These are phyloP conservation scores for Ceratopteris richardii DNA, from an alignment of 75 land plant genomes.

Conservation along the genomic window DNA sequence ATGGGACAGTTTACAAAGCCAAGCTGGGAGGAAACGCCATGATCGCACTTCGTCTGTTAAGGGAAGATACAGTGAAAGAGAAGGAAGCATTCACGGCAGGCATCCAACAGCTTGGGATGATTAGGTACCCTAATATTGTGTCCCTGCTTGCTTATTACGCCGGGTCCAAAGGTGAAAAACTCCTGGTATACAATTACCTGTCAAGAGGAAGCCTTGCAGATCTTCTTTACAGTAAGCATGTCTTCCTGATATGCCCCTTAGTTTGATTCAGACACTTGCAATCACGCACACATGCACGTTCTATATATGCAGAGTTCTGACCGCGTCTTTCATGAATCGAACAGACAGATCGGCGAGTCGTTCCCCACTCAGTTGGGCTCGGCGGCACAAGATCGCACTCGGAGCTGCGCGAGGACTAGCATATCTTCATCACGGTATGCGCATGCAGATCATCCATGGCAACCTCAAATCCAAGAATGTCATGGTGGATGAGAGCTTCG, in stretches of 20 bases:
- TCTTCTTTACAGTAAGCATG: conserved; percentile 48
- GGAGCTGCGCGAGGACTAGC: conserved; percentile 60
- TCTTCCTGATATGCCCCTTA: too few relatives aligned
- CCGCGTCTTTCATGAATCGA: too few relatives aligned
- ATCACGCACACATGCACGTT: too few relatives aligned
- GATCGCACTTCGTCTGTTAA: conserved; percentile 54
- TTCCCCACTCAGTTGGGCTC: conserved; percentile 41
- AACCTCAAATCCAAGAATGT: conserved; percentile 81
- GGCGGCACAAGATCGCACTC: conserved; percentile 39
- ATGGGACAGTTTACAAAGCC: conserved; percentile 74
- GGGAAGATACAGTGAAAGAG: conserved; percentile 45
- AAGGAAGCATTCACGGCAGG: conserved; percentile 25
- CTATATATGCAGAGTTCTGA: too few relatives aligned
- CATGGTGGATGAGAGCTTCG: conserved; percentile 38
- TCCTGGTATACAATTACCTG: conserved; percentile 63
- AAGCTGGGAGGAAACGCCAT: conserved; percentile 23
- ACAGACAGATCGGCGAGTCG: conserved; percentile 13
- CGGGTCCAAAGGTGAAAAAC: conserved; percentile 66
- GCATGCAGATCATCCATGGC: conserved; percentile 61
- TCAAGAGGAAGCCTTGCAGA: conserved; percentile 44
- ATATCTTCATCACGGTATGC: conserved; percentile 55
- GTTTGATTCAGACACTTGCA: too few relatives aligned
- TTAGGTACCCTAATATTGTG: conserved; percentile 57
- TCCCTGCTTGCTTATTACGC: conserved; percentile 58
- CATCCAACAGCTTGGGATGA: conserved; percentile 36